A percentile compares a stretch with the other conserved stretches of the same genome.
These are phyloP conservation scores for Penicillium macrosclerotiorum DNA, from an alignment of 495 filamentous ascomycete species.

Conservation along the genomic window DNA sequence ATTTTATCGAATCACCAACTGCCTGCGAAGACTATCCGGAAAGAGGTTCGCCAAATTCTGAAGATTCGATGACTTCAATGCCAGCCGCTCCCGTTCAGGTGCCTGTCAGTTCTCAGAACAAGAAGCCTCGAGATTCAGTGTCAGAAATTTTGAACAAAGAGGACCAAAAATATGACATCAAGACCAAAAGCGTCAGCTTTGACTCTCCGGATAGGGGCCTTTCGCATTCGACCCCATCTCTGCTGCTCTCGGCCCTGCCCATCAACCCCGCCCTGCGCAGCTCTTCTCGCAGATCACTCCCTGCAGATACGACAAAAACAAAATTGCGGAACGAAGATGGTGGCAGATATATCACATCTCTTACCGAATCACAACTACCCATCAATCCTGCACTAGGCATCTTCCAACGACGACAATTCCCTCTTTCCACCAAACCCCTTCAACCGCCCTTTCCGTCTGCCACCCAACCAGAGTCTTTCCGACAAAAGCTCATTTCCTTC, in stretches of 20 bases:
- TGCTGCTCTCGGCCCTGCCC: conserved; percentile 18
- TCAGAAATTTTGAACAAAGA: neutral
- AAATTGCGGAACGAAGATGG: neutral
- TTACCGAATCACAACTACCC: conserved; percentile 11
- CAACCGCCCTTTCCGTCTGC: neutral
- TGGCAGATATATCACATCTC: neutral
- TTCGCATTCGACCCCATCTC: conserved; percentile 8
- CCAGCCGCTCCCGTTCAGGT: too few species aligned
- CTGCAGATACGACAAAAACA: neutral
- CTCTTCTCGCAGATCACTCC: conserved; percentile 3
- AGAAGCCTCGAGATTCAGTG: too few species aligned
- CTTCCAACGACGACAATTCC: conserved; percentile 8
- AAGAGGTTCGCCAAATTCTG: too few species aligned
- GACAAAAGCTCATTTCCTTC: conserved; percentile 9
- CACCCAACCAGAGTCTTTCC: neutral
- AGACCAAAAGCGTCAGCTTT: neutral
- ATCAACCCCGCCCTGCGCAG: conserved; percentile 17
- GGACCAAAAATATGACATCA: neutral
- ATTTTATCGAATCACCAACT: conserved; percentile 1
- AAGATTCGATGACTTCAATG: too few species aligned
- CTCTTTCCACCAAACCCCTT: neutral
- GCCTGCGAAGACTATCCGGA: neutral
- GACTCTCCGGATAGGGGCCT: neutral
- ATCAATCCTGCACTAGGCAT: conserved; percentile 30
- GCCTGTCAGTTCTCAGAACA: too few species aligned